Percentiles rank a stretch among this genome's conserved stretches.
phyloP scores from a whole-genome alignment of 1,139 yeast species.

The Yamadazyma triangularis region DNA sequence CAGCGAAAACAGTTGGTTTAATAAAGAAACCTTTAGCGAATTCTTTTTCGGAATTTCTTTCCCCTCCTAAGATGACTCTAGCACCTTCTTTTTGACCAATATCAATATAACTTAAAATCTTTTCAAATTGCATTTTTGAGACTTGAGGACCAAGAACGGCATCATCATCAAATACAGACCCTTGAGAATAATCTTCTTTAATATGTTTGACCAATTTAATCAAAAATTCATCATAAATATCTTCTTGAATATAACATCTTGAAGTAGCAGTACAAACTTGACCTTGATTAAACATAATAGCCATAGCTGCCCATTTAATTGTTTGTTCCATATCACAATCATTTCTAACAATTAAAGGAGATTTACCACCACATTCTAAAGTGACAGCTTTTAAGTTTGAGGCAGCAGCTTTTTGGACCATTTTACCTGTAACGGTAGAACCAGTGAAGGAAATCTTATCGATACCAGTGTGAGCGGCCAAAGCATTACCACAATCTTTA shows the following conservation, averaged over 20 bases:
- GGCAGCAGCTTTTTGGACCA: constrained; percentile 59
- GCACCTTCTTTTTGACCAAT: constrained; percentile 58
- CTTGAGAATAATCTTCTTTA: constrained; percentile 48
- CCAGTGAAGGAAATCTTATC: constrained; percentile 69
- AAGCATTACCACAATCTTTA: constrained; percentile 51
- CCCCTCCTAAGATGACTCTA: constrained; percentile 44
- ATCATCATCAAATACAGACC: constrained; percentile 51
- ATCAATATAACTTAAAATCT: constrained; percentile 47
- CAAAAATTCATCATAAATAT: constrained; percentile 47
- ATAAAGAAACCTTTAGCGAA: constrained; percentile 44
- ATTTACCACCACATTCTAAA: constrained; percentile 93
- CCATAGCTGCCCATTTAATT: constrained; percentile 80
- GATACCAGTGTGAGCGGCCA: constrained; percentile 53
- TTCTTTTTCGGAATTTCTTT: constrained; percentile 31
- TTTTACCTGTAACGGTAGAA: constrained; percentile 57
- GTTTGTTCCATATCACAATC: constrained; percentile 79
- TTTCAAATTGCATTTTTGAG: constrained; percentile 62
- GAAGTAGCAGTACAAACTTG: constrained; percentile 47
- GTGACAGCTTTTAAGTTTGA: constrained; percentile 63
- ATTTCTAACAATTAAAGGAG: constrained; percentile 65
- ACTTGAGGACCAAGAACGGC: constrained; percentile 79
- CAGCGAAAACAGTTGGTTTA: constrained; percentile 53
- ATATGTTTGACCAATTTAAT: constrained; percentile 31
- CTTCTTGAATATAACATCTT: constrained; percentile 41
- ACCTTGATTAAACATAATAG: constrained; percentile 73